Percentiles rank a stretch among this genome's conserved stretches.
phyloP scores from a whole-genome alignment of 1,284 basidiomycete genomes.

The Veloboletus limbatus region DNA sequence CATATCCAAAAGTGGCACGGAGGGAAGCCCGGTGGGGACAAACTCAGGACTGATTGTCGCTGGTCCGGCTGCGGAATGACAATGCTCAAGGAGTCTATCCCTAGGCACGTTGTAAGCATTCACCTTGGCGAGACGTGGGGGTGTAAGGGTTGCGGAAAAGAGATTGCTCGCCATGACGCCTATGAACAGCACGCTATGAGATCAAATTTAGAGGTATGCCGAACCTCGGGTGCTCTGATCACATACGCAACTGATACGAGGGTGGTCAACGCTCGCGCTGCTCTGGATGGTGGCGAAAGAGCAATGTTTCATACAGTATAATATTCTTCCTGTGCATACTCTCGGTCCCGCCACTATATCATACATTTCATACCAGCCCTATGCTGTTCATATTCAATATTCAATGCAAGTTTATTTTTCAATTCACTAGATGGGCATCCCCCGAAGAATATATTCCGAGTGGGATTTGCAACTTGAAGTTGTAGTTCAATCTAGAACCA shows the following conservation, averaged over 20 bases:
- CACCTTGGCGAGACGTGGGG: slow-evolving; percentile 14
- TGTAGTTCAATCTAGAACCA: too few species aligned
- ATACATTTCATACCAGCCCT: too few species aligned
- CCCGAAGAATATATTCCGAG: too few species aligned
- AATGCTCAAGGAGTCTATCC: slow-evolving; percentile 22
- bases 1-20: too few species aligned
- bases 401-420: too few species aligned
- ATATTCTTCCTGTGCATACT: too few species aligned
- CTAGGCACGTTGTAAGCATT: slow-evolving; percentile 16
- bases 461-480: too few species aligned
- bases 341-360: too few species aligned
- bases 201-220: slow-evolving; percentile 6
- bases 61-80: slow-evolving; percentile 15
- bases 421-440: too few species aligned
- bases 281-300: slow-evolving; percentile 7
- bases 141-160: slow-evolving; percentile 12
- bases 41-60: slow-evolving; percentile 8
- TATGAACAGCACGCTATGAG: slow-evolving; percentile 8
- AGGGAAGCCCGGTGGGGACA: slow-evolving; percentile 15
- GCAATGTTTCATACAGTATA: too few species aligned
- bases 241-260: slow-evolving; percentile 6
- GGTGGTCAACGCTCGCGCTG: slow-evolving; percentile 7
- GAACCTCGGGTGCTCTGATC: slow-evolving; percentile 7
- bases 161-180: slow-evolving; percentile 5
- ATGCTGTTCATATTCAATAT: too few species aligned